Percentiles rank a stretch among this genome's conserved stretches.
phyloP scores from a whole-genome alignment of 2,329 filamentous ascomycete species.

The Gnomoniopsis sp. region DNA sequence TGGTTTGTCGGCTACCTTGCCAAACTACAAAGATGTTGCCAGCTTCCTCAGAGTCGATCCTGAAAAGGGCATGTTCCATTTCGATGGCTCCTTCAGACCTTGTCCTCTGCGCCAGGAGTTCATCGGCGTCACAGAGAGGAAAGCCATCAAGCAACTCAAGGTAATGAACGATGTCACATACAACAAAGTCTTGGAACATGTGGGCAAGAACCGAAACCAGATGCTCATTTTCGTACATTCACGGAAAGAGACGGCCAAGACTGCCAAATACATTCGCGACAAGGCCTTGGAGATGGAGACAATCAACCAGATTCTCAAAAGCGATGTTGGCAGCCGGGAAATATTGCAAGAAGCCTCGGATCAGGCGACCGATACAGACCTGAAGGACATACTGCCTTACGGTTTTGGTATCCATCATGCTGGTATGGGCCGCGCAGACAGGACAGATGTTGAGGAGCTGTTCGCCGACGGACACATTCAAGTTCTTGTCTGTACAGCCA shows the following conservation, averaged over 20 bases:
- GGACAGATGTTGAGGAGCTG: constrained; percentile 90
- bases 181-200: constrained; percentile 94
- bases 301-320: constrained; percentile 90
- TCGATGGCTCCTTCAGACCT: constrained; percentile 89
- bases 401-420: constrained; percentile 98
- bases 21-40: constrained; percentile 94
- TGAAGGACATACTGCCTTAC: constrained; percentile 93
- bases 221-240: constrained; percentile 99
- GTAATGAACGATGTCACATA: constrained; percentile 99
- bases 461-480: constrained; percentile 90
- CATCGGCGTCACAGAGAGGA: constrained; percentile 94
- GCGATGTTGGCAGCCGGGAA: constrained; percentile 87
- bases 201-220: constrained; percentile 88
- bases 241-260: constrained; percentile 96
- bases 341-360: constrained; percentile 83
- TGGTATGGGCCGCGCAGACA: constrained; percentile 93
- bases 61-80: constrained; percentile 86
- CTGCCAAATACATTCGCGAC: constrained; percentile 91
- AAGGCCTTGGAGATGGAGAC: constrained; percentile 97
- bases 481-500: constrained; percentile 94
- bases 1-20: constrained; percentile 89
- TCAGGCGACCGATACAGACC: constrained; percentile 75
- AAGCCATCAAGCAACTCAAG: constrained; percentile 97
- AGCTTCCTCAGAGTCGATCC: constrained; percentile 90
- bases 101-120: constrained; percentile 96